A percentile compares a stretch with the other conserved stretches of the same genome.
Evolutionary conservation across 139 green algal species (phyloP).

Genomic region (Volvox africanus): DNA sequence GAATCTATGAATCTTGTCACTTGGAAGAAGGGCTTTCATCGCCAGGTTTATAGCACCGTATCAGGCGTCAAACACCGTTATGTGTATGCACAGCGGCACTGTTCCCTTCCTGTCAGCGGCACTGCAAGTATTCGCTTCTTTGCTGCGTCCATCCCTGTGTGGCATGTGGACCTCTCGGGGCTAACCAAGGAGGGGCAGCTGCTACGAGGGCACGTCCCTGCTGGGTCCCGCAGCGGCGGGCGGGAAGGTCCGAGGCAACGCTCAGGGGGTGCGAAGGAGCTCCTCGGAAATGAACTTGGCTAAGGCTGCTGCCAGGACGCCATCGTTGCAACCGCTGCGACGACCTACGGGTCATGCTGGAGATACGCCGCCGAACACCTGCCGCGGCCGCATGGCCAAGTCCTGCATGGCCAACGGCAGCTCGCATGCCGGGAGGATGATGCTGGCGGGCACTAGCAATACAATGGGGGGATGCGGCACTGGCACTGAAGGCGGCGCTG

Average conservation of each 20-base stretch:
- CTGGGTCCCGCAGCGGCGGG: neutral
- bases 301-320: neutral
- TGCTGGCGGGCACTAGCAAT: neutral
- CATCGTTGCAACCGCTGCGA: neutral
- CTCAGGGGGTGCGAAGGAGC: neutral
- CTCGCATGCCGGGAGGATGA: neutral
- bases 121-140: neutral
- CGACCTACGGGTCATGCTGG: neutral
- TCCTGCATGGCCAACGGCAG: neutral
- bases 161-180: neutral
- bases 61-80: too few species aligned
- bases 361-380: neutral
- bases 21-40: too few species aligned
- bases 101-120: neutral
- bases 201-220: neutral
- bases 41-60: too few species aligned
- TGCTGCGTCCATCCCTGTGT: neutral
- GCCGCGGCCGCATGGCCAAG: neutral
- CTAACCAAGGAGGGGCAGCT: neutral
- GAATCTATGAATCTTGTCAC: too few species aligned
- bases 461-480: neutral
- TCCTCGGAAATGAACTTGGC: conserved; percentile 4
- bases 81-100: neutral
- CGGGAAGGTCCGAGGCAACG: too few species aligned
- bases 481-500: neutral